Evolutionary conservation across 768 basidiomycete genomes (phyloP), one percentile per base, ranked within the genome.

Genomic region (Chalciporus sphaerocephalus): DNA sequence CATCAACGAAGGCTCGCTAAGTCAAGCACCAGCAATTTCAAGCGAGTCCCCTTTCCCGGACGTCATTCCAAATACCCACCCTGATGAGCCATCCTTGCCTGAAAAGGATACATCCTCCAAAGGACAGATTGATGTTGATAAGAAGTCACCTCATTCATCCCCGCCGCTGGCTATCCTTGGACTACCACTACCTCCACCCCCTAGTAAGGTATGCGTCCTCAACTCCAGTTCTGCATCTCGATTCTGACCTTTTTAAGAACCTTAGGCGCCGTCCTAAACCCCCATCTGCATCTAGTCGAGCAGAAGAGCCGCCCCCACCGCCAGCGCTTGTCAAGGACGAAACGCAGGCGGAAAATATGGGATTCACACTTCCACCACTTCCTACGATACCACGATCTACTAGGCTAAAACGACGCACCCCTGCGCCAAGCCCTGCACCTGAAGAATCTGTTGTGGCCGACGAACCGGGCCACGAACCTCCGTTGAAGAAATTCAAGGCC

Each of bases 401-500:
- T 4, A 70, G 58, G 21, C 63, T 86, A 43, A 85, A 84, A 62
- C 76, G 84, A 15, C 74, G 85, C 16, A 69, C 71, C 46, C 74
- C 69, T 7, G 67, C 59, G 17, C 58, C 58, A 6, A 56, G 52
- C 34, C 48, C 53, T 16, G 50, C 60, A 12, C 59, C 43, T 23
- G 49, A 57, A 21, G 47, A 55, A 2, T 47, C 45, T 21, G 34
- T 54, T 17, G 49, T 42, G 15, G 56, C 59, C 21, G 50, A 51
- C 15, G 48, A 50, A 20, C 47, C 30, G 8, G 47, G 17, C 7
- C 42, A 52, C 43, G 81, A 81, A 50, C 85, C 81, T 0, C 76
- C 81, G 2, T 60, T 78, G 21, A 87, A 87, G 58, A 85, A 79
- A 61, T 85, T 81, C 69, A 83, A 79, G 53, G 78, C 80, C 0